A percentile compares a stretch with the other conserved stretches of the same genome.
These are phyloP conservation scores for Talaromyces nanjingensis DNA, from an alignment of 495 filamentous ascomycete genomes.

Conservation along the genomic window DNA sequence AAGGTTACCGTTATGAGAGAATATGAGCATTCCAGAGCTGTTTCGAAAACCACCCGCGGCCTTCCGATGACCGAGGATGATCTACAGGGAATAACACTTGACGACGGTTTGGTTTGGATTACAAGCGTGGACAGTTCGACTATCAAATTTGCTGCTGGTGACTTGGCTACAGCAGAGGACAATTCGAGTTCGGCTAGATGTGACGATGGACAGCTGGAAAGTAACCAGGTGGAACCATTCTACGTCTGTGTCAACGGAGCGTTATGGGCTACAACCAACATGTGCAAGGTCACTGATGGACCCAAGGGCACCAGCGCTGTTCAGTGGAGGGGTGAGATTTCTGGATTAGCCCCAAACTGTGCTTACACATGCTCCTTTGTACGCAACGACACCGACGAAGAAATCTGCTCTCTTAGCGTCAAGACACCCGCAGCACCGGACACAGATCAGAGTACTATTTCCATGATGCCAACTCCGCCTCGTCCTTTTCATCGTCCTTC, in stretches of 20 bases:
- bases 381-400: conserved; percentile 60
- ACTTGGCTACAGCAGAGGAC: conserved; percentile 46
- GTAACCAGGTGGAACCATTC: conserved; percentile 63
- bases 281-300: conserved; percentile 45
- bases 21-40: conserved; percentile 76
- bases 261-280: conserved; percentile 75
- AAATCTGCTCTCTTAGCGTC: conserved; percentile 72
- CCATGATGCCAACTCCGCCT: conserved; percentile 33
- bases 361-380: conserved; percentile 84
- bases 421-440: conserved; percentile 68
- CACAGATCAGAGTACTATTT: conserved; percentile 55
- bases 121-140: conserved; percentile 74
- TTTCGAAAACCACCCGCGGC: conserved; percentile 61
- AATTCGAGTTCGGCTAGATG: conserved; percentile 22
- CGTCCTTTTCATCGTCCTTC: conserved; percentile 66
- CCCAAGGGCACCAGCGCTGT: conserved; percentile 45
- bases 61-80: conserved; percentile 72
- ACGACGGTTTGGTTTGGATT: conserved; percentile 80
- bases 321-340: conserved; percentile 77
- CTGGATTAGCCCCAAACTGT: conserved; percentile 76
- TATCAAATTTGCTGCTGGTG: conserved; percentile 74
- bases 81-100: conserved; percentile 72
- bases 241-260: conserved; percentile 85
- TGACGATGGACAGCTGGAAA: conserved; percentile 28
- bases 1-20: conserved; percentile 92